Evolutionary conservation across 768 basidiomycete species (phyloP).

Genomic region (Rhizopogon sp.): DNA sequence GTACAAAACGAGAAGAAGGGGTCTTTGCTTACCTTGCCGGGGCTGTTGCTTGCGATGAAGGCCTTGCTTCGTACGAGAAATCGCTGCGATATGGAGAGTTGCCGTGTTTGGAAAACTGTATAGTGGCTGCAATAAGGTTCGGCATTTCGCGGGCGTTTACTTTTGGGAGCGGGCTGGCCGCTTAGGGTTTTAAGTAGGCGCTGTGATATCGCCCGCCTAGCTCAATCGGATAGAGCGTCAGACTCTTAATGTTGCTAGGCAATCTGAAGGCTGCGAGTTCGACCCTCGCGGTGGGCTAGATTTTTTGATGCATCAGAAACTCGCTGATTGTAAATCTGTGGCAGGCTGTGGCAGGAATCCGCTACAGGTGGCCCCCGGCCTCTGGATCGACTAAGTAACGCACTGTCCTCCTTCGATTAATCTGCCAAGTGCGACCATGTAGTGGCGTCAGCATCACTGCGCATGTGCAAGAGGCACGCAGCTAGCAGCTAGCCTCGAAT

Average conservation of each 20-base stretch:
- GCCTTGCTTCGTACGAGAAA: background rate
- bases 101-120: conserved; percentile 8
- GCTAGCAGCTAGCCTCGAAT: too few species aligned
- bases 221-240: conserved; percentile 53
- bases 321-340: too few species aligned
- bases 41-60: conserved; percentile 9
- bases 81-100: background rate
- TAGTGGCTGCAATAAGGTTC: conserved; percentile 11
- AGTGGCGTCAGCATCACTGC: too few species aligned
- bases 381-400: too few species aligned
- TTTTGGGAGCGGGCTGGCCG: too few species aligned
- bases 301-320: conserved; percentile 8
- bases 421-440: too few species aligned
- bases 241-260: conserved; percentile 33
- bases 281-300: conserved; percentile 78
- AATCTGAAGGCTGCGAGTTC: conserved; percentile 85
- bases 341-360: too few species aligned
- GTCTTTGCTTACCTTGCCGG: conserved; percentile 15
- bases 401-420: too few species aligned
- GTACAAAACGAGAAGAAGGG: background rate
- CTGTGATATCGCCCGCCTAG: conserved; percentile 33
- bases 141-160: too few species aligned
- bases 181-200: background rate
- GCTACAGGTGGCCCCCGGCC: too few species aligned
- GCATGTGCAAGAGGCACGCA: too few species aligned